Conservation (phyloP, 345 rosid genomes). For the Jatropha curcas region DNA sequence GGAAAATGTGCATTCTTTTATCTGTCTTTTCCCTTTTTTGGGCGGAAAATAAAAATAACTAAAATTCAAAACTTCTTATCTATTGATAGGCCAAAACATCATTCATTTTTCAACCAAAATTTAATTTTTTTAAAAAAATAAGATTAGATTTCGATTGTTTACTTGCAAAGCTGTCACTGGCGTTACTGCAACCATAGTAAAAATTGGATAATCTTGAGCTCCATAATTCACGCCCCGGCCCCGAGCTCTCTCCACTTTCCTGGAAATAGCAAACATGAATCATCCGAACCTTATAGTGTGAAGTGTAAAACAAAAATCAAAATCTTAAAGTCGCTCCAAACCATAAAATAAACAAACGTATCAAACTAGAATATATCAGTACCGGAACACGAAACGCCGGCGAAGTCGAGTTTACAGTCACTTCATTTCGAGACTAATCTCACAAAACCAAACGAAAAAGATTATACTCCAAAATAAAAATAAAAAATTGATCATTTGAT, state of each 20-base stretch:
- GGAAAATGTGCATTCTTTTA: no score
- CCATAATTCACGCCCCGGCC: slow-evolving; percentile 64
- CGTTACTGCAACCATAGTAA: slow-evolving; percentile 78
- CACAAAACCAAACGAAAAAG: slow-evolving; percentile 5
- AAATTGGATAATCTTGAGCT: slow-evolving; percentile 56
- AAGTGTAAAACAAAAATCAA: slow-evolving; percentile 4
- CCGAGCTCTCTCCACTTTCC: slow-evolving; percentile 50
- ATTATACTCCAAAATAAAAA: background rate
- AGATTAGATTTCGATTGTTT: slow-evolving; percentile 4
- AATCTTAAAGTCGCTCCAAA: slow-evolving; percentile 1
- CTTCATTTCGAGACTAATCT: slow-evolving; percentile 33
- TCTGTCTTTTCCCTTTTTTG: no score
- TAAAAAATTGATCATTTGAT: background rate
- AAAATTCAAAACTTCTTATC: no score
- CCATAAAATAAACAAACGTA: background rate
- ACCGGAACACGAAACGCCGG: slow-evolving; percentile 60
- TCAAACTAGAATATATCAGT: background rate
- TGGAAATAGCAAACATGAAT: slow-evolving; percentile 18
- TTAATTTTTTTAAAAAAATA: background rate
- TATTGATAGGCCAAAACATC: no score
- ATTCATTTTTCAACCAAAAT: no score
- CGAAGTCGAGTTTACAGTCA: slow-evolving; percentile 26
- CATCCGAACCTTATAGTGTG: background rate
- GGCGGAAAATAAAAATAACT: no score
- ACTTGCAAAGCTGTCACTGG: slow-evolving; percentile 57